Percentiles rank a stretch among this genome's conserved stretches.
phyloP scores from a whole-genome alignment of 2,329 filamentous ascomycete species.

The Botrytis galanthina region DNA sequence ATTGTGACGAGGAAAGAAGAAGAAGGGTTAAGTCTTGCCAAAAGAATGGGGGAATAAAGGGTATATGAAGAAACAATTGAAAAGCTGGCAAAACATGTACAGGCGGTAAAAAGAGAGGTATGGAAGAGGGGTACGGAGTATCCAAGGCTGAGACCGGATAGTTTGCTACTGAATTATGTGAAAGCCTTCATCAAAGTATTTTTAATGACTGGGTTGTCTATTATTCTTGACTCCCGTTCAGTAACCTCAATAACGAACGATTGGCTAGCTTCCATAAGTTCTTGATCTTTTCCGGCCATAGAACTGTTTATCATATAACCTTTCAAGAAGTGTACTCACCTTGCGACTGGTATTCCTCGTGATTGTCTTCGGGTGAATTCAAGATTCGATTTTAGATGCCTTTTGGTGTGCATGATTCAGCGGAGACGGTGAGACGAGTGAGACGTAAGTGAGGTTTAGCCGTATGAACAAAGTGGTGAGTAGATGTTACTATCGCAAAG shows the following conservation, averaged over 20 bases:
- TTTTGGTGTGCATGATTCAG: background rate
- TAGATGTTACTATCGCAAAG: background rate
- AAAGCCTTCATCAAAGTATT: background rate
- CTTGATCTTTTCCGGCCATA: background rate
- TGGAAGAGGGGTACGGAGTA: background rate
- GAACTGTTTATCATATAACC: background rate
- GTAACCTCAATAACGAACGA: background rate
- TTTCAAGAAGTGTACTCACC: background rate
- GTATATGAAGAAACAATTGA: background rate
- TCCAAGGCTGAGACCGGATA: background rate
- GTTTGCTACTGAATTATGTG: background rate
- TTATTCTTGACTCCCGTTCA: background rate
- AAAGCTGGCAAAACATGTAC: background rate
- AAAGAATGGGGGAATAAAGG: background rate
- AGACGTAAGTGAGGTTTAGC: background rate
- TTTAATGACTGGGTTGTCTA: background rate
- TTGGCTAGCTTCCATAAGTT: background rate
- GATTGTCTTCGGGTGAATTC: background rate
- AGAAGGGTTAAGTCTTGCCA: background rate
- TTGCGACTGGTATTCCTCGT: background rate
- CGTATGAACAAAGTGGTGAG: background rate
- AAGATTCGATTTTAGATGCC: background rate
- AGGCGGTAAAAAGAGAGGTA: background rate
- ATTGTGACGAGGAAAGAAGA: background rate
- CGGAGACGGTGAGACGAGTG: background rate